Conservation (phyloP, 192 early-diverging fungal genomes). For the Coemansia sp. region DNA sequence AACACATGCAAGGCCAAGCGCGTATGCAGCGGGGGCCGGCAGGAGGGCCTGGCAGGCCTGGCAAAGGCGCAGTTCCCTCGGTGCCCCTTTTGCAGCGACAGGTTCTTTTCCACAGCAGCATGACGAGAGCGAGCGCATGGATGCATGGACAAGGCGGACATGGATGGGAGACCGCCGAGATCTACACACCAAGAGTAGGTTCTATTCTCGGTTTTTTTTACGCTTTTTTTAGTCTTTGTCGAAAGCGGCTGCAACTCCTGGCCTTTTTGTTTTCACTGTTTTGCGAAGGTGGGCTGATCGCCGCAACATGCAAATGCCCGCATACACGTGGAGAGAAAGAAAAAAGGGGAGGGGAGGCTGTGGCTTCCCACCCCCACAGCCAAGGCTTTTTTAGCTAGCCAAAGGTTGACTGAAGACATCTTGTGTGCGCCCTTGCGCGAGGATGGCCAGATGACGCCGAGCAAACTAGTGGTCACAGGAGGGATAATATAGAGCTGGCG, state of each 20-base stretch:
- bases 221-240: background rate
- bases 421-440: too few relatives aligned
- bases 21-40: background rate
- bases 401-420: too few relatives aligned
- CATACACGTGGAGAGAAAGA: background rate
- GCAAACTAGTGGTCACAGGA: conserved; percentile 11
- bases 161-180: background rate
- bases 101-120: conserved; percentile 20
- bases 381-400: background rate
- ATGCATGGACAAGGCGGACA: background rate
- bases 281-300: background rate
- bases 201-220: too few relatives aligned
- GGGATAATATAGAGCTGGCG: background rate
- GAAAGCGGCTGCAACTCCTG: background rate
- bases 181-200: too few relatives aligned
- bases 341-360: background rate
- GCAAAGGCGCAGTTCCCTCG: conserved; percentile 15
- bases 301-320: conserved; percentile 1
- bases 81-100: conserved; percentile 36
- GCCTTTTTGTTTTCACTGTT: background rate
- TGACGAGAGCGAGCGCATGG: conserved; percentile 7
- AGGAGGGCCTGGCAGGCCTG: conserved; percentile 2
- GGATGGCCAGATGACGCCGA: background rate
- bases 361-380: background rate
- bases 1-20: conserved; percentile 34